A percentile compares a stretch with the other conserved stretches of the same genome.
Evolutionary conservation across 768 basidiomycete genomes (phyloP).

Genomic region (Brasilioporus rufonigricans): DNA sequence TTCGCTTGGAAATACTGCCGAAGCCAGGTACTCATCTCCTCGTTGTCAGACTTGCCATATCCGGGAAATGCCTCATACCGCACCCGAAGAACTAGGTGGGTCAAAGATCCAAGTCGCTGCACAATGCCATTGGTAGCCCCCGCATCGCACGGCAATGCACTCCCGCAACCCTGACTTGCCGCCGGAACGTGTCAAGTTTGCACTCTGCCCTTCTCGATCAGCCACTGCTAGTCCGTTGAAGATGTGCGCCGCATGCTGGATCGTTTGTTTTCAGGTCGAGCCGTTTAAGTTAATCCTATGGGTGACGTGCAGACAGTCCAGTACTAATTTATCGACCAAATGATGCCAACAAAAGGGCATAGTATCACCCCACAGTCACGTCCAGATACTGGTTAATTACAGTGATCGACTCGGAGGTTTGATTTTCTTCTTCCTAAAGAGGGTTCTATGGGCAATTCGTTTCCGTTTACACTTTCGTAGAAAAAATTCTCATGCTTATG

Average conservation of each 20-base stretch:
- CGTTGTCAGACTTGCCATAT: neutral
- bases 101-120: neutral
- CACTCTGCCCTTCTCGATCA: neutral
- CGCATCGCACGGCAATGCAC: neutral
- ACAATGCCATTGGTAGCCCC: no score
- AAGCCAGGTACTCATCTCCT: neutral
- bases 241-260: neutral
- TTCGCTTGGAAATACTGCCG: neutral
- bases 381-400: conserved; percentile 8
- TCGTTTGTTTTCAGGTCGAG: no score
- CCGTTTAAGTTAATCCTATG: neutral
- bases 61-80: neutral
- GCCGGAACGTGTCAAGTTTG: neutral
- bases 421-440: conserved; percentile 10
- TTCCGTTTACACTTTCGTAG: conserved; percentile 3
- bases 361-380: neutral
- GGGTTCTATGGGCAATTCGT: conserved; percentile 2
- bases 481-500: neutral
- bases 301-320: neutral
- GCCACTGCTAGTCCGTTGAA: neutral
- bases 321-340: neutral
- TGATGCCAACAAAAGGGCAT: neutral
- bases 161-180: neutral
- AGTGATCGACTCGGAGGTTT: conserved; percentile 11
- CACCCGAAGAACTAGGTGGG: neutral